phyloP scores from a whole-genome alignment of 2,329 filamentous ascomycete genomes.

The Penicillium sp. region DNA sequence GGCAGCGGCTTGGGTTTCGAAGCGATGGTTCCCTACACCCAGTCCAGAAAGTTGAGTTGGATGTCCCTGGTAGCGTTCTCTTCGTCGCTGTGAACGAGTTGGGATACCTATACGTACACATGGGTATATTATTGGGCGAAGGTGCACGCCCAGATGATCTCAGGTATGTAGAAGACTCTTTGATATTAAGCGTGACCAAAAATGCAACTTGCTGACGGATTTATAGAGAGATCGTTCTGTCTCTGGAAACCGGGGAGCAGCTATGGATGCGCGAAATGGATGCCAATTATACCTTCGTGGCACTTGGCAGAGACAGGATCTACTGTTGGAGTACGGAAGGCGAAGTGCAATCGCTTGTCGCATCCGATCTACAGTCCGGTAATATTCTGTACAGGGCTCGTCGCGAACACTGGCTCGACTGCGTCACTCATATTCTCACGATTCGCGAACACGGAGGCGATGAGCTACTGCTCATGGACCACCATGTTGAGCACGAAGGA shows the following conservation, averaged over 20 bases:
- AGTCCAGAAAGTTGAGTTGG: background rate
- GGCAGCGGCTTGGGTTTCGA: background rate
- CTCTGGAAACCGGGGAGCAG: background rate
- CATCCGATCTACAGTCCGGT: background rate
- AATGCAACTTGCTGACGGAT: no score
- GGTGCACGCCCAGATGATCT: no score
- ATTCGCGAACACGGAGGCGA: background rate
- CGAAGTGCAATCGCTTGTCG: background rate
- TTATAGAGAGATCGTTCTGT: background rate
- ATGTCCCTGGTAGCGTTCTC: background rate
- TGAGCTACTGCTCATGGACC: background rate
- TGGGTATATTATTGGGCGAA: no score
- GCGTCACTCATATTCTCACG: background rate
- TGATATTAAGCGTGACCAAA: no score
- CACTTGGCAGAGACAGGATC: background rate
- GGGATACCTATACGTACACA: background rate
- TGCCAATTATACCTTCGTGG: background rate
- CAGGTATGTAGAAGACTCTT: no score
- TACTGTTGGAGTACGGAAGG: background rate
- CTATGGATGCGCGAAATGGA: background rate
- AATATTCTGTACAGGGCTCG: background rate
- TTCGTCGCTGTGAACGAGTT: background rate
- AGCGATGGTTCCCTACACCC: background rate
- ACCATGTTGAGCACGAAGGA: background rate
- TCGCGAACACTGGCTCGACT: background rate